Base-by-base conservation (phyloP, 306 rosid species). In the Rubus idaeus region DNA sequence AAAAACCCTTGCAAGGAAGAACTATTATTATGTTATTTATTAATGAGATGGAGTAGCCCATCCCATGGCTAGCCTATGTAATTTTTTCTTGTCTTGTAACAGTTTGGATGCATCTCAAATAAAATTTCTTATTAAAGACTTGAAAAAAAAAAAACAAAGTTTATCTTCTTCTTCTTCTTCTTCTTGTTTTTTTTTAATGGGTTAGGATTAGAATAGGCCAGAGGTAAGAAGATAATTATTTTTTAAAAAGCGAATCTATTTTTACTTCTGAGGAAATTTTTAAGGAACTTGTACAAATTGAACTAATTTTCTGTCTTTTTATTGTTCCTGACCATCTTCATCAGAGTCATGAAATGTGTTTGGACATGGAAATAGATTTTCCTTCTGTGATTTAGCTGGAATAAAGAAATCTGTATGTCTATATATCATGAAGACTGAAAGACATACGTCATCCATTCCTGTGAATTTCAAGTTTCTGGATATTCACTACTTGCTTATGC, bases 401-500 rank as follows among this genome's bases (percentile, higher is more conserved):
- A 20, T 41, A 37, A 53, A 53, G 58, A 39, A 5, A 37, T 72
- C 50, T n/a, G 26, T 66, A 70, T 49, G 30, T 49, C 6, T 30
- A 16, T 14, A 70, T 35, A 0, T 37, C 5, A 37, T 52, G 40
- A 72, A 20, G 53, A 41, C 17, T n/a, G 41, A 56, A 56, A 53
- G 65, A 40, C 18, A 53, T 11, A 4, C 8, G 6, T 74, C 35
- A 11, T n/a, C 30, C 62, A 58, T 23, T 18, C 23, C 6, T 14
- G 20, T n/a, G 46, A 6, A 35, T 41, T 42, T 42, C 42, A 78
- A 41, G 13, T 14, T 70, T 66, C 35, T 10, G 45, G 26, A 20
- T 63, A 47, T 74, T 60, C 75, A 20, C 52, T 75, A 40, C 78
- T 74, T 87, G 64, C 85, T 82, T 62, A 80, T 74, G 72, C 71